A percentile compares a stretch with the other conserved stretches of the same genome.
These are phyloP conservation scores for Huntiella moniliformis DNA, from an alignment of 2,329 filamentous ascomycete species.

Conservation along the genomic window DNA sequence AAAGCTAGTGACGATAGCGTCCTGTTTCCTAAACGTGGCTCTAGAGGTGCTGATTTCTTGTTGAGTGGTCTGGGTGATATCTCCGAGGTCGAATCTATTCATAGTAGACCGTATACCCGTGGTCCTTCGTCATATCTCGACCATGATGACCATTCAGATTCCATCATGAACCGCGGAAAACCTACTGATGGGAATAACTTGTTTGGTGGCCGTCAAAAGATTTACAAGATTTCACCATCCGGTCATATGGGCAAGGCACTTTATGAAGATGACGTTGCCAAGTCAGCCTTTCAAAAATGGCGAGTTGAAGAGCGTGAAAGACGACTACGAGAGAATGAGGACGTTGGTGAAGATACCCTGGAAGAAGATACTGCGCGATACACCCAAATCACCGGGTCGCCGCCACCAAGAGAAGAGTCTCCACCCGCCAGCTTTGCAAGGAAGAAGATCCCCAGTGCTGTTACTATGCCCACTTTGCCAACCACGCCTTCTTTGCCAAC, in stretches of 20 bases:
- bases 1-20: slow-evolving; percentile 95
- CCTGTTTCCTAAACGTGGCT: slow-evolving; percentile 62
- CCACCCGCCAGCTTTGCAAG: slow-evolving; percentile 1
- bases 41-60: slow-evolving; percentile 49
- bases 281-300: slow-evolving; percentile 69
- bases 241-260: slow-evolving; percentile 43
- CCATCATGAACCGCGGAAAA: slow-evolving; percentile 69
- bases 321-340: not conserved
- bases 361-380: not conserved
- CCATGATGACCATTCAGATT: slow-evolving; percentile 56
- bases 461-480: slow-evolving; percentile 19
- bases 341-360: not conserved
- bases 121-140: slow-evolving; percentile 42
- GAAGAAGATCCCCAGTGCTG: slow-evolving; percentile 17
- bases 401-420: slow-evolving; percentile 1
- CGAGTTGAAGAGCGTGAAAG: slow-evolving; percentile 42
- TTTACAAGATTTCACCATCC: slow-evolving; percentile 61
- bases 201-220: slow-evolving; percentile 89
- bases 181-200: slow-evolving; percentile 79
- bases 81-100: slow-evolving; percentile 72
- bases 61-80: slow-evolving; percentile 53
- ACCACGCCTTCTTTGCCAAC: slow-evolving; percentile 17
- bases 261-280: slow-evolving; percentile 69
- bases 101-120: slow-evolving; percentile 39
- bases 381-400: not conserved